Percentiles rank a stretch among this genome's conserved stretches.
Conservation (phyloP, 73 alveolate species). For the Stentor coeruleus region DNA sequence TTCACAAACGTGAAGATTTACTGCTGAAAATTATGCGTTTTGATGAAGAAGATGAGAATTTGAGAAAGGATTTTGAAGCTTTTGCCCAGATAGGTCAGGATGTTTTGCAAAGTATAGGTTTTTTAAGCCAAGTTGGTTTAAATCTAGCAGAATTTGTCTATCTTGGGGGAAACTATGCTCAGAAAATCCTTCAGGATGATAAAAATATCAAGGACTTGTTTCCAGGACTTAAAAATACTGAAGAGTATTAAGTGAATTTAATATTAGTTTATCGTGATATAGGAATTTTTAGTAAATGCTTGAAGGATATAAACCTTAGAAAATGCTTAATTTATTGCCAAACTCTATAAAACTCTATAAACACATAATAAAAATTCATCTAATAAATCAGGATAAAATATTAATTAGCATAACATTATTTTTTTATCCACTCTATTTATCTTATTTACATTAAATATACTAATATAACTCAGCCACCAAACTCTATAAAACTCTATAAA, state of each 20-base stretch:
- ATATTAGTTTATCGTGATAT: too few relatives aligned
- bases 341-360: too few relatives aligned
- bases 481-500: too few relatives aligned
- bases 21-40: not conserved
- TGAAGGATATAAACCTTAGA: too few relatives aligned
- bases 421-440: too few relatives aligned
- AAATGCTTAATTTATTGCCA: too few relatives aligned
- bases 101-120: not conserved
- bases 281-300: too few relatives aligned
- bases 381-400: too few relatives aligned
- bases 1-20: not conserved
- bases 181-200: not conserved
- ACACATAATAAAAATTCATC: too few relatives aligned
- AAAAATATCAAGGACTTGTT: not conserved
- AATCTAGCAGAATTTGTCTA: not conserved
- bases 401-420: too few relatives aligned
- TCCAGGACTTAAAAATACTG: not conserved
- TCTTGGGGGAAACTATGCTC: conserved; percentile 8
- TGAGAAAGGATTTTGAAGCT: not conserved
- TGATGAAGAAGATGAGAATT: not conserved
- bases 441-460: too few relatives aligned
- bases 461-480: too few relatives aligned
- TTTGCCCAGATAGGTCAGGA: not conserved
- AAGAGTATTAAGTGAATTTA: not conserved
- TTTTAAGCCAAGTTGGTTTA: not conserved